Percentiles rank a stretch among this genome's conserved stretches.
These are phyloP conservation scores for Wallacemonas collosoma DNA, from an alignment of 208 protist genomes.

Conservation along the genomic window DNA sequence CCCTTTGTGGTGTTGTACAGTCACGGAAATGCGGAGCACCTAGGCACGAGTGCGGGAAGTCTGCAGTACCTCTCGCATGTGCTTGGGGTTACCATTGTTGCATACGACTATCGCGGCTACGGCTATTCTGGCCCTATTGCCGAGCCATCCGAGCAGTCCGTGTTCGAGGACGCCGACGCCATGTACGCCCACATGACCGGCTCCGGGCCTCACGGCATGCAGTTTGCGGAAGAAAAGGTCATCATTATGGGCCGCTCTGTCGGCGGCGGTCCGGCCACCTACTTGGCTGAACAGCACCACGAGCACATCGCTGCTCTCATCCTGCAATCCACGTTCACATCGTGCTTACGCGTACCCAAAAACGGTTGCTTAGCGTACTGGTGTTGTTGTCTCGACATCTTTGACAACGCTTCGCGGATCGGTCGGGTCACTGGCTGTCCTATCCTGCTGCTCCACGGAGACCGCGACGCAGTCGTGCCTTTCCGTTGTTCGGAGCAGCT, in stretches of 20 bases:
- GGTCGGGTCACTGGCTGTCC: slow-evolving; percentile 47
- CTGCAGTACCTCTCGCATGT: slow-evolving; percentile 28
- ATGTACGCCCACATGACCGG: slow-evolving; percentile 57
- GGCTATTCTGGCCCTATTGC: slow-evolving; percentile 46
- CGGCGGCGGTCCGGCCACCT: slow-evolving; percentile 74
- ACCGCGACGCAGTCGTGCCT: slow-evolving; percentile 55
- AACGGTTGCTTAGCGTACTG: slow-evolving; percentile 35
- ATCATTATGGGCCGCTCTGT: slow-evolving; percentile 78
- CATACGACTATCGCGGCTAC: slow-evolving; percentile 85
- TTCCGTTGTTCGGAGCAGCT: slow-evolving; percentile 52
- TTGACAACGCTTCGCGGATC: slow-evolving; percentile 60
- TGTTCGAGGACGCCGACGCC: slow-evolving; percentile 71
- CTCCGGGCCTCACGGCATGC: slow-evolving; percentile 18
- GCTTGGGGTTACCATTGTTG: slow-evolving; percentile 44
- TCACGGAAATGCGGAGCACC: slow-evolving; percentile 81
- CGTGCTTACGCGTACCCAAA: slow-evolving; percentile 47
- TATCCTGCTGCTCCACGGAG: slow-evolving; percentile 74
- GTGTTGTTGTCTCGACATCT: slow-evolving; percentile 53
- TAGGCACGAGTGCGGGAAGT: slow-evolving; percentile 40
- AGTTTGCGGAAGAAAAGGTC: slow-evolving; percentile 44
- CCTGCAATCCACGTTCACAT: slow-evolving; percentile 75
- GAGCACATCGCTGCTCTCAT: slow-evolving; percentile 57
- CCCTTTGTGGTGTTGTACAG: slow-evolving; percentile 60
- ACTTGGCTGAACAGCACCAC: slow-evolving; percentile 72
- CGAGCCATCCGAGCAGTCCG: slow-evolving; percentile 37